These are phyloP conservation scores for Lomentospora prolificans DNA, from an alignment of 2,329 filamentous ascomycete species.

Conservation along the genomic window DNA sequence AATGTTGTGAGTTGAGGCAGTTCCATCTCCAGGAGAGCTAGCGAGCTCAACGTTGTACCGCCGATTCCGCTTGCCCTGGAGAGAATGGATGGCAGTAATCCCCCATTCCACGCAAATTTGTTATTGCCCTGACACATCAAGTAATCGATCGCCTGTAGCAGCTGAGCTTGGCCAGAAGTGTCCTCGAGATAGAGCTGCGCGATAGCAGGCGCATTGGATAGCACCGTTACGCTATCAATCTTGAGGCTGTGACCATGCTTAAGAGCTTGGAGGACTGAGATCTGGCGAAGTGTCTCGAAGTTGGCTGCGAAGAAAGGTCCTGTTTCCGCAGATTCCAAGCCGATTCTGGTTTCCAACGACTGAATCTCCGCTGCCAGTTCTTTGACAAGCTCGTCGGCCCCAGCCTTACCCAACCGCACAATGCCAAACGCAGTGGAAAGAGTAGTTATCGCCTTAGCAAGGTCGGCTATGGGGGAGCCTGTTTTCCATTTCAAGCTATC, in stretches of 20 bases:
- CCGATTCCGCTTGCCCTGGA: conserved; percentile 41
- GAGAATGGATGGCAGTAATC: conserved; percentile 37
- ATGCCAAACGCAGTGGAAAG: conserved; percentile 46
- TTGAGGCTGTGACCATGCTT: background rate
- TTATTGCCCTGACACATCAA: conserved; percentile 27
- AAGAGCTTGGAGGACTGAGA: conserved; percentile 30
- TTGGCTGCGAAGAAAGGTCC: conserved; percentile 41
- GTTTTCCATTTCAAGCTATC: conserved; percentile 52
- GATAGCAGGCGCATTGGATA: conserved; percentile 35
- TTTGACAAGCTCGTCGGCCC: conserved; percentile 36
- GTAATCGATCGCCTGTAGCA: conserved; percentile 38
- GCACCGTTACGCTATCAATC: conserved; percentile 29
- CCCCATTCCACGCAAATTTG: conserved; percentile 30
- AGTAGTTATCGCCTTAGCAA: conserved; percentile 43
- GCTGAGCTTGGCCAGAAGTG: conserved; percentile 24
- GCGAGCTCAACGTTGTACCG: conserved; percentile 46
- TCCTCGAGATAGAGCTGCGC: conserved; percentile 29
- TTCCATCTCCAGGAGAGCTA: conserved; percentile 56
- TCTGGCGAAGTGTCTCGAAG: conserved; percentile 49
- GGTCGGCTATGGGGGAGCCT: conserved; percentile 37
- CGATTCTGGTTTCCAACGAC: conserved; percentile 36
- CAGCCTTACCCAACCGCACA: conserved; percentile 31
- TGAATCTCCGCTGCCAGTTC: conserved; percentile 42
- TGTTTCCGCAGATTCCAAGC: conserved; percentile 28
- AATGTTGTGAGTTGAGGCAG: conserved; percentile 50